Evolutionary conservation across 495 filamentous ascomycete species (phyloP).

Genomic region (Evernia prunastri): DNA sequence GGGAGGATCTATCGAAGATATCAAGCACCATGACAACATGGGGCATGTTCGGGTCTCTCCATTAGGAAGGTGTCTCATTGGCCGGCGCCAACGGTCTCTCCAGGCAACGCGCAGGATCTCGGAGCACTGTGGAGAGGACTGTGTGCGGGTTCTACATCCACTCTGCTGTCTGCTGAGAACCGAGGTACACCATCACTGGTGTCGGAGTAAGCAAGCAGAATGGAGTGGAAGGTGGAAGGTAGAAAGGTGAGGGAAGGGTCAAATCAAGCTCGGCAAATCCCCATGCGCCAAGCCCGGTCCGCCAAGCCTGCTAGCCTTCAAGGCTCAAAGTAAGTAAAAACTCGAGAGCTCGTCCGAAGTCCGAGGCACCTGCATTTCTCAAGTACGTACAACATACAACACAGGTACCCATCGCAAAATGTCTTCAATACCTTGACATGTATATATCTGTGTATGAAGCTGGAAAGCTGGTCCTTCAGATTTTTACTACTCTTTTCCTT

Average conservation of each 20-base stretch:
- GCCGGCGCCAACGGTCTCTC: not conserved
- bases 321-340: no score
- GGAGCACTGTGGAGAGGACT: not conserved
- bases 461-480: no score
- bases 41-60: not conserved
- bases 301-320: not conserved
- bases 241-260: not conserved
- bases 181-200: not conserved
- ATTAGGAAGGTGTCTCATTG: slow-evolving; percentile 5
- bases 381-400: no score
- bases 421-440: no score
- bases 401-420: no score
- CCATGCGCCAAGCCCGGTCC: not conserved
- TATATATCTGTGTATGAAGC: no score
- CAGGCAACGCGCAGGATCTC: not conserved
- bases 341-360: no score
- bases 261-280: not conserved
- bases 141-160: not conserved
- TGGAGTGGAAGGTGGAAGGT: not conserved
- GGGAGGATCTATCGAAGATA: not conserved
- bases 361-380: no score
- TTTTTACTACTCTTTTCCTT: no score
- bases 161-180: not conserved
- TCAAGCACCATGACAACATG: slow-evolving; percentile 1
- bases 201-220: not conserved